Base-by-base conservation (phyloP, 257 asterid genomes). In the Avicennia marina region DNA sequence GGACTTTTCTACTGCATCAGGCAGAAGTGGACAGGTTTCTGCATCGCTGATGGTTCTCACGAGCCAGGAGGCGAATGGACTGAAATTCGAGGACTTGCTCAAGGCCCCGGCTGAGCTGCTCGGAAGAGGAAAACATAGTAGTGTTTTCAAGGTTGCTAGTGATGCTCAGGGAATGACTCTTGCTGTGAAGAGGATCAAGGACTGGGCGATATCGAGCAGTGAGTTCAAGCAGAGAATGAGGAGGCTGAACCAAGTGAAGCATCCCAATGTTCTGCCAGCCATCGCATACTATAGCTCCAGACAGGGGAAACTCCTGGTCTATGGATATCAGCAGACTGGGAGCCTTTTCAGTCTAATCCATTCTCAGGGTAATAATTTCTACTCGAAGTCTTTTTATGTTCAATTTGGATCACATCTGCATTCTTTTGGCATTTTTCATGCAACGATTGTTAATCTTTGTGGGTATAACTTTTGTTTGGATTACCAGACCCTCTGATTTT, bases 81-180 rank as follows among this genome's bases (percentile, higher is more conserved):
- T 85, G 51, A 78, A 53, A 53, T 88, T 88, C 18, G 96, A 88
- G 55, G 76, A 82, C 53, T 60, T 88, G 78, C 84, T 88, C 7
- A 75, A 73, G 77, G 85, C 96, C 7, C 96, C 95, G n/a, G n/a
- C 95, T 0, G 96, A 85, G 84, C 64, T 88, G 36, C 63, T 88
- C 0, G 96, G 96, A 42, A 77, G 90, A 65, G 96, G 96, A 18
- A 75, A 50, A 16, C 81, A 81, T 27, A 94, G 95, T 0, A 88
- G 90, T 21, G 75, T 78, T 19, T 88, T 85, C 60, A 85, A 80
- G 75, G 96, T 85, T 26, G 53, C 31, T 20, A 78, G 77, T 6
- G 44, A 16, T 6, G 44, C n/a, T n/a, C n/a, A n/a, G n/a, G n/a
- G n/a, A n/a, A n/a, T 15, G 70, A 63, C 46, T 19, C 51, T 88